phyloP scores from a whole-genome alignment of 768 basidiomycete genomes.

The Trametes elegans region DNA sequence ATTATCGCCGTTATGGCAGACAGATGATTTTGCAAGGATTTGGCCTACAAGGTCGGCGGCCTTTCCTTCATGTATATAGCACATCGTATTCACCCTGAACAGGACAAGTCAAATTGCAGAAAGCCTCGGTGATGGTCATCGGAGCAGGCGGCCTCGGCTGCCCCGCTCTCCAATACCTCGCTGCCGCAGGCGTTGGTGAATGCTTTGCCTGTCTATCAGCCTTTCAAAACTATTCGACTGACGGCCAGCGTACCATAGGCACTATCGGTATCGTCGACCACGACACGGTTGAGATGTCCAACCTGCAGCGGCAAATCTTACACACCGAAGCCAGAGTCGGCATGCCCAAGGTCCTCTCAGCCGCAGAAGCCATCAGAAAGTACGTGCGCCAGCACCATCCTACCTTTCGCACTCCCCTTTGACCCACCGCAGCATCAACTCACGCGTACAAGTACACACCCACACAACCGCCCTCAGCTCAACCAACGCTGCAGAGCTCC shows the following conservation, averaged over 20 bases:
- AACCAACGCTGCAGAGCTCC: slow-evolving; percentile 60
- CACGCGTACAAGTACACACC: slow-evolving; percentile 57
- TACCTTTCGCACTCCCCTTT: no score
- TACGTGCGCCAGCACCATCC: slow-evolving; percentile 30
- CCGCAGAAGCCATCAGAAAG: slow-evolving; percentile 66
- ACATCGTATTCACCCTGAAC: not conserved
- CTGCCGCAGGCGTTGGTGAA: slow-evolving; percentile 88
- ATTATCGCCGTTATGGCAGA: slow-evolving; percentile 90
- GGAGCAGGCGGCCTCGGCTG: slow-evolving; percentile 97
- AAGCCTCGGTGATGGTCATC: slow-evolving; percentile 77
- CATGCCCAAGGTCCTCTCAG: slow-evolving; percentile 79
- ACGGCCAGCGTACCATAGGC: slow-evolving; percentile 42
- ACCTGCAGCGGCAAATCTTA: slow-evolving; percentile 91
- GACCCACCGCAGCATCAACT: slow-evolving; percentile 62
- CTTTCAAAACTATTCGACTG: not conserved
- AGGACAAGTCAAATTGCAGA: slow-evolving; percentile 84
- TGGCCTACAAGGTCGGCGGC: slow-evolving; percentile 79
- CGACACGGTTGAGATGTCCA: slow-evolving; percentile 84
- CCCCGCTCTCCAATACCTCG: slow-evolving; percentile 92
- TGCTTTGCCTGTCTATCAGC: slow-evolving; percentile 7
- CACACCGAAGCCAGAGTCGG: slow-evolving; percentile 74
- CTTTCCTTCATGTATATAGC: not conserved
- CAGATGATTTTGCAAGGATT: slow-evolving; percentile 95
- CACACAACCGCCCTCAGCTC: slow-evolving; percentile 53
- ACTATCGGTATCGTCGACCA: slow-evolving; percentile 85